Evolutionary conservation across 2,329 filamentous ascomycete species (phyloP), one percentile per base, ranked within the genome.

Genomic region (Alternaria dauci): DNA sequence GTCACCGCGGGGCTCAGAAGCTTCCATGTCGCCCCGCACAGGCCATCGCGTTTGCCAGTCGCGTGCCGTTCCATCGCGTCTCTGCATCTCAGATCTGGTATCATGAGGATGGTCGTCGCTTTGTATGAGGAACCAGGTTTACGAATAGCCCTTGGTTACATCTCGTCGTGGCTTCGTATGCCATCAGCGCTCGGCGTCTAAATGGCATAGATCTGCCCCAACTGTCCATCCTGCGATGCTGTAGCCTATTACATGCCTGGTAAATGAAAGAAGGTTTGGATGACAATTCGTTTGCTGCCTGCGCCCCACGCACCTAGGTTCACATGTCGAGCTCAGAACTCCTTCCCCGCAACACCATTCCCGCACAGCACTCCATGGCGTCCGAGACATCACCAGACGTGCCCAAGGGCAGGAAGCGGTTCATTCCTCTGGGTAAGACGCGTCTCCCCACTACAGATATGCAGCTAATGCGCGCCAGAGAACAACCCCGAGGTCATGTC

Each of bases 401-500:
- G 16, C 75, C 76, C n/a, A 65, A 59, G 12, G 69, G 61, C 52
- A 66, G 60, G 62, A 79, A 79, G 70, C 70, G 73, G 59, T 79
- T 79, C 65, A 68, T 79, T 54, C 77, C 77, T 62, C 71, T 79
- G 23, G 77, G 77, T 77, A 66, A 32, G 68, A 64, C 57, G 57
- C 28, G 1, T 23, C 18, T 16, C 12, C 20, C 25, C 30, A 20
- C 34, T 41, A 20, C 30, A 7, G 42, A 38, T n/a, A 47, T n/a
- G 39, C 26, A 25, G 42, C 64, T 73, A 32, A 76, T 51, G 51
- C 47, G 61, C 46, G 32, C 43, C 65, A 78, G 88, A 89, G 77
- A 89, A 89, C 76, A 98, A 98, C 82, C 94, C 95, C 1, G 89
- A 94, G 81, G 90, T 97, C 42, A 95, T 99, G 91, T 93, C 89